Conservation (phyloP, 2,329 filamentous ascomycete species). For the Colletotrichum lentis region DNA sequence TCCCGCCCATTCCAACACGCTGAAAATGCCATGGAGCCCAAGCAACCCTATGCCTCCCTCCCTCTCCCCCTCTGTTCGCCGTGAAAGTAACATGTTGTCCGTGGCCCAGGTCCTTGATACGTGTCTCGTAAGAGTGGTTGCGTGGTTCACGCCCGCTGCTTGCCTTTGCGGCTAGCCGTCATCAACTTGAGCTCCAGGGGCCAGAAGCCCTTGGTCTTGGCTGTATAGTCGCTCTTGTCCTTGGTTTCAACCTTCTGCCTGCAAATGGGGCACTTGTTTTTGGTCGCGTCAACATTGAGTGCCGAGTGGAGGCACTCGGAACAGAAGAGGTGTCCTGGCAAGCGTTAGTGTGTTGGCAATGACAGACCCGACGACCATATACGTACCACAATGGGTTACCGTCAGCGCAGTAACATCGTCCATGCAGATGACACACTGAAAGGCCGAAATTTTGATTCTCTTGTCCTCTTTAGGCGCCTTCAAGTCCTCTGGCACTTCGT, state of each 20-base stretch:
- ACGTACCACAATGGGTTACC: constrained; percentile 72
- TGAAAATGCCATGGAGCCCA: constrained; percentile 29
- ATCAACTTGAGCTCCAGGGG: constrained; percentile 70
- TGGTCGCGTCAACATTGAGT: constrained; percentile 63
- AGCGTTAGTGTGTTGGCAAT: neutral
- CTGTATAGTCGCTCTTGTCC: constrained; percentile 50
- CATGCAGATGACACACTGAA: constrained; percentile 75
- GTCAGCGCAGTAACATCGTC: constrained; percentile 66
- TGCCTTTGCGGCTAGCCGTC: constrained; percentile 63
- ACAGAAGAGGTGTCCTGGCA: constrained; percentile 70
- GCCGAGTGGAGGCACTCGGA: constrained; percentile 69
- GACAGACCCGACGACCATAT: neutral
- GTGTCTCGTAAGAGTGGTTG: neutral
- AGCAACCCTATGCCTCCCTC: constrained; percentile 9
- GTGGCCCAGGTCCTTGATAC: neutral
- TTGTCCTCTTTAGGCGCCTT: constrained; percentile 58
- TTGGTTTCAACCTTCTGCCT: constrained; percentile 65
- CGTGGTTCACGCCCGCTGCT: constrained; percentile 43
- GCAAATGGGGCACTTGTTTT: constrained; percentile 70
- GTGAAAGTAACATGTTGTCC: constrained; percentile 1
- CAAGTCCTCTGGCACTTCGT: constrained; percentile 55
- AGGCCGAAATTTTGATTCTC: constrained; percentile 60
- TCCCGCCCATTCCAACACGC: constrained; percentile 12
- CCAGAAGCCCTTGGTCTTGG: constrained; percentile 63
- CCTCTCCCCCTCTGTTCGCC: constrained; percentile 4